Conservation (phyloP, 2,329 filamentous ascomycete species). For the Sphaerostilbella broomeana region DNA sequence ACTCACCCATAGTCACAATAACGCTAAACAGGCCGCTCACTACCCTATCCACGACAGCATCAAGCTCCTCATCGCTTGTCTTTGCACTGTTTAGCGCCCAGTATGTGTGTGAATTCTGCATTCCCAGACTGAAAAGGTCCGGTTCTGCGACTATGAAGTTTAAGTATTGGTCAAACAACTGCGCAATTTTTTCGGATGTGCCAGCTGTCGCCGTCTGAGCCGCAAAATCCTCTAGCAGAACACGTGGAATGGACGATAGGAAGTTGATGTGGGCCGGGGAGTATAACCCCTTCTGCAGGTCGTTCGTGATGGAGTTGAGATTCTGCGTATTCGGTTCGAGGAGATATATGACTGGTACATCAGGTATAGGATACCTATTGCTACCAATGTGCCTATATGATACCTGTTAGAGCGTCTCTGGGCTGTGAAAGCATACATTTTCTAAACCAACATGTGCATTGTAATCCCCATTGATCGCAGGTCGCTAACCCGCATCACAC, state of each 20-base stretch:
- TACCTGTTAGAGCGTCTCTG: constrained; percentile 20
- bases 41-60: constrained; percentile 79
- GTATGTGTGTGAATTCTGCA: constrained; percentile 86
- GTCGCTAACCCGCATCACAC: constrained; percentile 89
- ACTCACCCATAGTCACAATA: constrained; percentile 88
- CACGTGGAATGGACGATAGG: constrained; percentile 83
- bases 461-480: constrained; percentile 90
- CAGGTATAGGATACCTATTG: constrained; percentile 81
- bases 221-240: constrained; percentile 90
- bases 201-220: constrained; percentile 76
- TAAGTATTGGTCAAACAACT: constrained; percentile 92
- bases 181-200: constrained; percentile 82
- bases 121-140: constrained; percentile 87
- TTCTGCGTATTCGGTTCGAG: constrained; percentile 81
- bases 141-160: constrained; percentile 97
- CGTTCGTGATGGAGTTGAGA: constrained; percentile 72
- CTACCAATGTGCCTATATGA: constrained; percentile 66
- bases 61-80: constrained; percentile 84
- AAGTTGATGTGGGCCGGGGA: constrained; percentile 96
- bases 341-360: constrained; percentile 95
- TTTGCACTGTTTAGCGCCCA: constrained; percentile 93
- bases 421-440: not conserved
- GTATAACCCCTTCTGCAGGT: constrained; percentile 83
- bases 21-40: constrained; percentile 97
- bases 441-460: constrained; percentile 69